Evolutionary conservation across 2,329 filamentous ascomycete species (phyloP), one percentile per base, ranked within the genome.

Genomic region (Sporothrix brasiliensis): DNA sequence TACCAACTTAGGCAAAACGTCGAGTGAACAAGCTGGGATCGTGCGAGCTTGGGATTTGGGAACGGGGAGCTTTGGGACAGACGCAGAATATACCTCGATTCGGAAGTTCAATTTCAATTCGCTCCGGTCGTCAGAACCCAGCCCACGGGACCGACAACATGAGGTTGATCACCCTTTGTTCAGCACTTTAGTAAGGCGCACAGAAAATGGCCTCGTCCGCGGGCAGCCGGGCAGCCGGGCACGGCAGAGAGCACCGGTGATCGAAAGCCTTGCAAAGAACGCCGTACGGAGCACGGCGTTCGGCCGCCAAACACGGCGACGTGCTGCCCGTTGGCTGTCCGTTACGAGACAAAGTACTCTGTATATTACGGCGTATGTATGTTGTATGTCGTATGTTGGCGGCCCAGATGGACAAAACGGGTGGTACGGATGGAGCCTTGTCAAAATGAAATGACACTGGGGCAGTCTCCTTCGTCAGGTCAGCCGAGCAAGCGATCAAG

Each of bases 371-470:
- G 4, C 34, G 34, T 34, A 34, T 34, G 34, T 34, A 7, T 4
- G 30, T 6, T 4, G 30, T 4, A 34, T 34, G 34, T 30, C 27
- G 4, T 30, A 30, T 30, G 27, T 30, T 30, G 27, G 27, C 27
- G 27, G 27, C 2, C 27, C 27, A 47, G 44, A 47, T 13, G 44
- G 44, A 47, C 54, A 39, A 61, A 24, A 19, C 27, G n/a, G 27
- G 27, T 63, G 58, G 58, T 63, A 44, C 58, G 6, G 58, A 63
- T 63, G 58, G 58, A 47, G 56, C 56, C 54, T 39, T 21, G 54
- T 58, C 54, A 30, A 30, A 58, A 39, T 58, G 34, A n/a, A 56
- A 30, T 56, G 53, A 14, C 27, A 54, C 52, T 34, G 34, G 34
- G 34, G 3, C 34, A 34, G 34, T 34, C 34, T 34, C 34, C 1